Evolutionary conservation across 768 basidiomycete species (phyloP), one percentile per base, ranked within the genome.

Genomic region (Lactifluus subvellereus): DNA sequence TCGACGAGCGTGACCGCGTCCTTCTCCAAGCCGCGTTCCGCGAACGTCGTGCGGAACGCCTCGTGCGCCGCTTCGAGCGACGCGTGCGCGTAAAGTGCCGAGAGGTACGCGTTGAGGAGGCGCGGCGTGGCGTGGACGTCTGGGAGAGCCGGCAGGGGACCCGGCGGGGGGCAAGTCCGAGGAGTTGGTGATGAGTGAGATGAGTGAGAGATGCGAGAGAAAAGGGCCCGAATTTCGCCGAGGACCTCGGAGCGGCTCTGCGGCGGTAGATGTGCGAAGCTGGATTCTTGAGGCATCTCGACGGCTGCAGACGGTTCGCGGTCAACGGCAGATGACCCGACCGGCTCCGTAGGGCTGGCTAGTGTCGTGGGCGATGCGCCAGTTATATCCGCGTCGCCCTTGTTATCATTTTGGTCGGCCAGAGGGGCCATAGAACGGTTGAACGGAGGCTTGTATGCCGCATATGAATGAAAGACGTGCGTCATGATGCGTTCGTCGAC

Each of bases 381-480:
- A 43, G 57, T 5, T 51, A 33, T 27, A 53, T 45, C 37, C 43
- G 11, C 18, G 53, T 33, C 16, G 32, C 6, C 50, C 14, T 61
- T 50, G 2, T 27, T 27, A 3, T 27, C 3, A 10, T 77, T 74
- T 51, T 56, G 52, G 38, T 14, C 11, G 9, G 80, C 72, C 10
- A 84, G 51, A 59, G 76, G 75, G 8, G 86, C 80, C 13, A 77
- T 72, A 4, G 76, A 73, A 52, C 87, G 78, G 53, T 72, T 77
- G 73, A 93, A 87, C 0, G 89, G 85, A 2, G 89, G 86, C 45
- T 77, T 79, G 75, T 93, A 94, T 3, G 88, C 76, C 0, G 91
- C 85, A 74, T 98, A 97, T 0, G 91, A 80, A 73, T 95, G 88
- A 74, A 98, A 94, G 35, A 95, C 74, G 68, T 91, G 88, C 69